These are phyloP conservation scores for Tripidium arundinaceum DNA, from an alignment of 202 grass and related monocot species.

Conservation along the genomic window DNA sequence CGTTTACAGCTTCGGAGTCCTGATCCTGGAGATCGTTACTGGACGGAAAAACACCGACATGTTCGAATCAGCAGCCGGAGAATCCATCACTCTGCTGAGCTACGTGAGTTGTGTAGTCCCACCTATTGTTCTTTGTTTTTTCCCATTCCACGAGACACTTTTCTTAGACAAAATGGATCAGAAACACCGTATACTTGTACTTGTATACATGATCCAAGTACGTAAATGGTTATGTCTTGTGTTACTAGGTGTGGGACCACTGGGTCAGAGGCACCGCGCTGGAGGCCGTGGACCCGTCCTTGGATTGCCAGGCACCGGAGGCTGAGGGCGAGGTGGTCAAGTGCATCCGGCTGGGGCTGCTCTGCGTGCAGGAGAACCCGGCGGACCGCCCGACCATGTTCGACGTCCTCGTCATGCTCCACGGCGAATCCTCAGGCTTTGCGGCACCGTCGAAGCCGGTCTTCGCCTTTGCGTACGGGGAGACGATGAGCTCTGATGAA, in stretches of 20 bases:
- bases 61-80: background rate
- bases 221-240: background rate
- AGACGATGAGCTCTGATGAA: background rate
- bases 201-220: background rate
- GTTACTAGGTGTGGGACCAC: constrained; percentile 5
- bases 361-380: constrained; percentile 32
- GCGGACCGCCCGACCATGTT: constrained; percentile 20
- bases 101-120: constrained; percentile 5
- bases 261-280: constrained; percentile 12
- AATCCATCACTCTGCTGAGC: background rate
- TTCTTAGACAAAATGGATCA: too few species aligned
- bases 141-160: too few species aligned
- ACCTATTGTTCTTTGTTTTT: too few species aligned
- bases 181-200: too few species aligned
- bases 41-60: background rate
- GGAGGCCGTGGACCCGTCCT: background rate
- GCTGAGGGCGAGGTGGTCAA: constrained; percentile 18
- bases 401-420: constrained; percentile 27
- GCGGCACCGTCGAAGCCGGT: background rate
- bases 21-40: constrained; percentile 12
- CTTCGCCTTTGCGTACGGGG: background rate
- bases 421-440: background rate
- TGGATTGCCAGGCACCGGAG: background rate
- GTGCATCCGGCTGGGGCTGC: constrained; percentile 8
- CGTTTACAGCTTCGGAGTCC: constrained; percentile 31